Evolutionary conservation across 805 yeast genomes (phyloP), one percentile per base, ranked within the genome.

Genomic region (Lachancea fermentati): DNA sequence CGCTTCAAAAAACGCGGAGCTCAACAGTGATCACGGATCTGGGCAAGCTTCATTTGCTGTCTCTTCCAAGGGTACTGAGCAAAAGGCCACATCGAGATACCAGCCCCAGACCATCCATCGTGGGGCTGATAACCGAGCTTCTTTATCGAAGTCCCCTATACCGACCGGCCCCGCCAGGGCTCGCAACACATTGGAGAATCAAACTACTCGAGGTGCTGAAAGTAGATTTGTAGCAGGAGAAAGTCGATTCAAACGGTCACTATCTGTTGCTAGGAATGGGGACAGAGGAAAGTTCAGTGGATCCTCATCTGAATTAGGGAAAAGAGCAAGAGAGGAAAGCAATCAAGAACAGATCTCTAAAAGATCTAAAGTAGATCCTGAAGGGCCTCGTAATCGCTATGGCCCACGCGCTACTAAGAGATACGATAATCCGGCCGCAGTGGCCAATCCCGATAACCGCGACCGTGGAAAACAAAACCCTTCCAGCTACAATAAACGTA

Each of bases 251-350:
- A 22, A 22, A 22, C 7, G 11, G 9, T 22, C 26, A 7, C 7
- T 7, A 7, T 7, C 26, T 22, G 7, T 11, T 22, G 7, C 26
- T 7, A 22, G 26, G 11, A 11, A 11, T 7, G 29, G 33, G 13
- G 37, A 38, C 12, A 30, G 43, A 5, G 16, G 28, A 15, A 19
- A 32, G 11, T 12, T 24, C n/a, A 36, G 24, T 12, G 25, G 39
- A 15, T 6, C 36, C 3, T 12, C 17, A 9, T 7, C 36, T 3
- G 29, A 18, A 2, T 16, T n/a, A 12, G 9, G 22, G 5, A 36
- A 41, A 16, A 25, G 41, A 5, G 22, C 28, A 3, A 38, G 41
- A 19, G 41, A 38, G 5, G 41, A 38, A n/a, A 8, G 5, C 8
- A 15, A 12, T 8, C 12, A 7, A 4, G 17, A 22, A 8, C 25